A percentile compares a stretch with the other conserved stretches of the same genome.
Conservation (phyloP, 768 basidiomycete genomes). For the Russula ochroleuca region DNA sequence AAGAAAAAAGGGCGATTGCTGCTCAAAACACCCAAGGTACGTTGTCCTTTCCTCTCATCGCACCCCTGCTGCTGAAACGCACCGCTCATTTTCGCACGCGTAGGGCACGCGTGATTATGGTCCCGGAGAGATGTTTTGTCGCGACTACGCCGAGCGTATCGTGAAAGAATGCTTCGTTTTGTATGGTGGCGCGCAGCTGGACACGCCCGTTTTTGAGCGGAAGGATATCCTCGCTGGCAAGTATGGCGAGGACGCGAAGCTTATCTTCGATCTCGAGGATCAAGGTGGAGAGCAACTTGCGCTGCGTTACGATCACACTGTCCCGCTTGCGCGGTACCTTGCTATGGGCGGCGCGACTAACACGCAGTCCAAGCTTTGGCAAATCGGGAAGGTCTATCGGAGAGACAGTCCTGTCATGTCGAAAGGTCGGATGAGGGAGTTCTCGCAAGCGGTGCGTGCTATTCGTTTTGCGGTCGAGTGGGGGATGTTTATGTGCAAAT, state of each 20-base stretch:
- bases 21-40: slow-evolving; percentile 92
- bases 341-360: slow-evolving; percentile 90
- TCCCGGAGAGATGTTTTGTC: slow-evolving; percentile 86
- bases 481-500: background rate
- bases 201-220: slow-evolving; percentile 97
- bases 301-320: slow-evolving; percentile 93
- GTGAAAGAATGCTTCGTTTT: slow-evolving; percentile 85
- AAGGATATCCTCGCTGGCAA: slow-evolving; percentile 95
- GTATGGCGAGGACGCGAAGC: slow-evolving; percentile 95
- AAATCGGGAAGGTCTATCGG: slow-evolving; percentile 98
- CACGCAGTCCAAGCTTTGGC: slow-evolving; percentile 83
- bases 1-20: slow-evolving; percentile 65
- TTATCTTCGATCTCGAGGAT: slow-evolving; percentile 96
- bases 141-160: slow-evolving; percentile 82
- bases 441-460: slow-evolving; percentile 82
- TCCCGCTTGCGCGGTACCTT: slow-evolving; percentile 90
- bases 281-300: slow-evolving; percentile 97
- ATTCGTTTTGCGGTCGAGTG: background rate
- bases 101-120: slow-evolving; percentile 95
- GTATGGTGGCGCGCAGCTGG: slow-evolving; percentile 87
- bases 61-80: background rate
- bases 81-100: background rate
- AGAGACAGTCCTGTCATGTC: slow-evolving; percentile 96
- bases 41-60: slow-evolving; percentile 29
- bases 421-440: slow-evolving; percentile 98